Conservation (phyloP, 2,329 filamentous ascomycete genomes). For the Ophiostoma pallidulum region DNA sequence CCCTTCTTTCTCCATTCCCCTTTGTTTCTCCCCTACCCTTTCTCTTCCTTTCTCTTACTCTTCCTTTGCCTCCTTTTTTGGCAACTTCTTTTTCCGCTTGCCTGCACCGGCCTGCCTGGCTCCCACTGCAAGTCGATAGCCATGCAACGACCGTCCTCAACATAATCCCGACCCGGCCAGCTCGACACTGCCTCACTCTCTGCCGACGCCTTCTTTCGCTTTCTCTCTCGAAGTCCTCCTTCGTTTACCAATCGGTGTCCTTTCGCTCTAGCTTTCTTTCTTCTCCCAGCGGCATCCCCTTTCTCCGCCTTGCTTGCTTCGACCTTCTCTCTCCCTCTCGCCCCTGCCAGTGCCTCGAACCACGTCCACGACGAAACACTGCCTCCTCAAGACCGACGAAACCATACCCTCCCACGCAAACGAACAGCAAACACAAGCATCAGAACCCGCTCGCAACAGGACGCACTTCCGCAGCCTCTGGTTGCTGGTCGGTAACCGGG, state of each 20-base stretch:
- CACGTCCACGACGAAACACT: too few species aligned
- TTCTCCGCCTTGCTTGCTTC: too few species aligned
- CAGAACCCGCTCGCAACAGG: neutral
- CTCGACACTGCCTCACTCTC: neutral
- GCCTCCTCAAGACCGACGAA: neutral
- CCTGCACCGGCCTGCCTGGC: too few species aligned
- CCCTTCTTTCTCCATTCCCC: too few species aligned
- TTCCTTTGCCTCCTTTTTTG: too few species aligned
- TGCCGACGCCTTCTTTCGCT: neutral
- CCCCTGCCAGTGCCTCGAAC: too few species aligned
- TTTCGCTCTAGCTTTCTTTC: too few species aligned
- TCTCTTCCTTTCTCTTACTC: too few species aligned
- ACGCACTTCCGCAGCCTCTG: slow-evolving; percentile 3
- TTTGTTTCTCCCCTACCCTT: neutral
- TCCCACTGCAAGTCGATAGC: neutral
- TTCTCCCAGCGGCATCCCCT: too few species aligned
- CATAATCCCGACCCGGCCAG: neutral
- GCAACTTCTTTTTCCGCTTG: too few species aligned
- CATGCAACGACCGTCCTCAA: neutral
- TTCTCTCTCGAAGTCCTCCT: too few species aligned
- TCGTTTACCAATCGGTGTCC: too few species aligned
- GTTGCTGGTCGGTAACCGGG: slow-evolving; percentile 17
- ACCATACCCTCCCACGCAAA: neutral
- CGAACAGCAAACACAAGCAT: neutral
- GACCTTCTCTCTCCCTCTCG: neutral